Base-by-base conservation (phyloP, 1,139 yeast species). In the Yamadazyma triangularis region DNA sequence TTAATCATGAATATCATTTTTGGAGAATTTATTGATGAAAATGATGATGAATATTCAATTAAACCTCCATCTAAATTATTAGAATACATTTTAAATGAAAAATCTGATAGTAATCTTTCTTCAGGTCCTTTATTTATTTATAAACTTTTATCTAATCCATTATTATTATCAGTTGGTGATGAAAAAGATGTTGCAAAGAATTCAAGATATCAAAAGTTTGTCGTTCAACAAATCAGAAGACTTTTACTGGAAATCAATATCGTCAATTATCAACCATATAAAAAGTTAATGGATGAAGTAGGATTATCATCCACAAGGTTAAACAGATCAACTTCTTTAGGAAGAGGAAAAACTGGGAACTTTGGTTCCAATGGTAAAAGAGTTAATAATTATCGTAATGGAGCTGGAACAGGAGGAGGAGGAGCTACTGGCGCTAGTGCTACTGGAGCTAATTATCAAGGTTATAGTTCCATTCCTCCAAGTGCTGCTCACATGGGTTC, bases 281-380 rank as follows among this genome's bases (percentile, higher is more conserved):
- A 86, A 52, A 77, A 95, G 43, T 65, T 91, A 36, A 76, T 89
- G 77, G 97, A 91, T 44, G 97, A 91, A 55, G 93, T 88, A 41
- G 97, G 97, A 6, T 64, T 89, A 30, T 55, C 70, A 6, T 59
- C 56, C 38, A 56, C 56, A 28, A 48, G 70, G 34, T 45, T 64
- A 29, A 56, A 54, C 31, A 47, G 69, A 33, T 45, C 58, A n/a
- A 29, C 50, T 4, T 49, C 60, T 1, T 40, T 46, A 32, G 47
- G 49, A 25, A 50, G 53, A 26, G 39, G 51, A 26, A 21, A 34
- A 10, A 41, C 36, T 19, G 29, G 41, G 27, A 34, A 34, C 24
- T 15, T n/a, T n/a, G n/a, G n/a, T n/a, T n/a, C n/a, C n/a, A 28
- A 10, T 12, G 16, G 12, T 11, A 16, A 13, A 16, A 25, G 29